Evolutionary conservation across 768 basidiomycete species (phyloP), one percentile per base, ranked within the genome.

Genomic region (Boletales sp.): DNA sequence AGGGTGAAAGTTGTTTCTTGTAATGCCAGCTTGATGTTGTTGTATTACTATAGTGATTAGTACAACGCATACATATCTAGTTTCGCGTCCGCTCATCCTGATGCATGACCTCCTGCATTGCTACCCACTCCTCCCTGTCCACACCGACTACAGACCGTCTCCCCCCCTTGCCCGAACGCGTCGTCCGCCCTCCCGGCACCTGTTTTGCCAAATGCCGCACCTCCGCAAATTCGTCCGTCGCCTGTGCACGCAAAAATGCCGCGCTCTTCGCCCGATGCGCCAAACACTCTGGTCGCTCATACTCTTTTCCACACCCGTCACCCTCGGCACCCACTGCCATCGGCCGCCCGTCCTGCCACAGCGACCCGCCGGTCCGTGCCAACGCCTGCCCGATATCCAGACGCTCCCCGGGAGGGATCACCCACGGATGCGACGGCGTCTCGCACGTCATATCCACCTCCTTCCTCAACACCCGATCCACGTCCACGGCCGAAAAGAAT

Each of bases 381-480:
- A 98, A 72, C 12, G 89, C 70, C 36, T 75, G 58, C 10, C 61
- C 56, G 54, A 99, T 94, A 62, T 84, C 81, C 53, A 96, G 64
- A 44, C 83, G 87, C 70, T 96, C 89, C n/a, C 95, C 96, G 0
- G 91, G 78, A 0, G 89, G 80, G 49, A 98, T 92, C 0, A 87
- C 79, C 17, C 64, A 65, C 15, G 90, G 88, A 54, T 97, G 91
- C 8, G 91, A 94, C 0, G 95, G 95, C 8, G 96, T 99, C 32
- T 91, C 80, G 58, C 95, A 99, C 0, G 90, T 76, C 90, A 98
- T 92, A 63, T 94, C 89, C 21, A 94, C 92, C 70, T 98, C 95
- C 67, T 99, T 99, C 33, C 96, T 80, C 36, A 97, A 75, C 1
- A 96, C 89, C 14, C 76, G 74, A 66, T 99, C 95, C 18, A 98